Conservation (phyloP, 768 basidiomycete genomes). For the Tylopilus subfusipes region DNA sequence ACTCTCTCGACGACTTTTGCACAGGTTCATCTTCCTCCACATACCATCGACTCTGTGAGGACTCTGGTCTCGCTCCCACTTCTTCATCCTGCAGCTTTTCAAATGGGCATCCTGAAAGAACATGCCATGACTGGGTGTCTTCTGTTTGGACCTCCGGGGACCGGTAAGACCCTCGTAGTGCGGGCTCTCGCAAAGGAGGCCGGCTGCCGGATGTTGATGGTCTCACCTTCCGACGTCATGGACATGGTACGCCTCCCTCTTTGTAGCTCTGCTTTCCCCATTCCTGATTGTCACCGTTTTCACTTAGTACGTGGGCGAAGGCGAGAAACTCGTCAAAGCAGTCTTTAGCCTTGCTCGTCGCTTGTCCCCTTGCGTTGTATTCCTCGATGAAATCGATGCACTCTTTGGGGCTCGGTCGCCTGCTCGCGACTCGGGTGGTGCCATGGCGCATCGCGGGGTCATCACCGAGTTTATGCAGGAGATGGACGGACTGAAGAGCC, state of each 20-base stretch:
- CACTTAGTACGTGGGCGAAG: constrained; percentile 78
- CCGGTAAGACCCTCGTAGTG: constrained; percentile 88
- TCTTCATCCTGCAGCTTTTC: constrained; percentile 83
- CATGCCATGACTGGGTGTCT: constrained; percentile 90
- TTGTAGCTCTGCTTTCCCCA: background rate
- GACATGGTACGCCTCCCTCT: constrained; percentile 66
- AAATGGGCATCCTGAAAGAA: constrained; percentile 84
- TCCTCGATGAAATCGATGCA: constrained; percentile 93
- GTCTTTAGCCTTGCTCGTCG: constrained; percentile 85
- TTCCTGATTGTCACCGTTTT: constrained; percentile 5
- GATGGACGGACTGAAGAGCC: constrained; percentile 87
- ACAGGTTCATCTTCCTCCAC: constrained; percentile 83
- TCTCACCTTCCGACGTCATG: constrained; percentile 93
- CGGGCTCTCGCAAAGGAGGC: constrained; percentile 91
- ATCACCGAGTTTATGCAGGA: constrained; percentile 95
- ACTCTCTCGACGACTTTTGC: constrained; percentile 80
- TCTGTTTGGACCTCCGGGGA: constrained; percentile 89
- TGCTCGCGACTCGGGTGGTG: constrained; percentile 70
- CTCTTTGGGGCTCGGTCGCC: constrained; percentile 85
- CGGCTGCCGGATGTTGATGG: constrained; percentile 87
- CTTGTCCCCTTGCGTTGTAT: constrained; percentile 88
- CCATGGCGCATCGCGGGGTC: constrained; percentile 80
- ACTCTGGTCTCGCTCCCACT: constrained; percentile 89
- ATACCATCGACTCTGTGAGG: constrained; percentile 89
- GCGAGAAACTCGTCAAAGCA: constrained; percentile 84